Conservation (phyloP, 2,329 filamentous ascomycete genomes). For the Fusarium annulatum region DNA sequence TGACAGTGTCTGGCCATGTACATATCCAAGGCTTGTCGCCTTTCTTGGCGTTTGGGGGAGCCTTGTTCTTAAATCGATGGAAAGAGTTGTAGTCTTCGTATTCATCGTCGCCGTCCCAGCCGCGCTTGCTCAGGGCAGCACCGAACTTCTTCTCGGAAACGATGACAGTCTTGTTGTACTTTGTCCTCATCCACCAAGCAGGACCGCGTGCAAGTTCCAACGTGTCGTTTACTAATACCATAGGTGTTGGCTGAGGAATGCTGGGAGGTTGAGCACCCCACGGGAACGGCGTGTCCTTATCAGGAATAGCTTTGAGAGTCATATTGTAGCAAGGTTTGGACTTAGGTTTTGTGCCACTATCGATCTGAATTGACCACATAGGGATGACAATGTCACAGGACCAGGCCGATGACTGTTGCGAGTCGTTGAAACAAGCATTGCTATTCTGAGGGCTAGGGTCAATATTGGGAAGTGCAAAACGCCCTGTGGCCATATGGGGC, state of each 20-base stretch:
- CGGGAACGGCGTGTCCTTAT: constrained; percentile 52
- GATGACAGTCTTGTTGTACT: constrained; percentile 68
- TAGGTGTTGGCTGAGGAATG: constrained; percentile 51
- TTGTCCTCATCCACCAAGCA: constrained; percentile 64
- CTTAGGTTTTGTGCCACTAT: constrained; percentile 32
- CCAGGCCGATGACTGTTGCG: constrained; percentile 69
- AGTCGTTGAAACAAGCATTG: constrained; percentile 67
- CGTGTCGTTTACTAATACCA: constrained; percentile 64
- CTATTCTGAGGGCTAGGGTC: constrained; percentile 59
- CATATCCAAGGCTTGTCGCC: constrained; percentile 70
- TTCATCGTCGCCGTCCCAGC: constrained; percentile 34
- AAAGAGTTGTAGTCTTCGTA: constrained; percentile 25
- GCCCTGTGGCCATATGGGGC: constrained; percentile 64
- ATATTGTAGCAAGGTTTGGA: constrained; percentile 55
- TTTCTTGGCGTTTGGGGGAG: constrained; percentile 46
- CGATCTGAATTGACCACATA: constrained; percentile 58
- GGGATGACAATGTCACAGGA: constrained; percentile 65
- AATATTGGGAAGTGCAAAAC: constrained; percentile 66
- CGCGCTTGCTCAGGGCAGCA: constrained; percentile 44
- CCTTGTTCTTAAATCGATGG: constrained; percentile 35
- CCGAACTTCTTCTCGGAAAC: constrained; percentile 57
- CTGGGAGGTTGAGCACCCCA: constrained; percentile 67
- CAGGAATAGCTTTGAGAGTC: constrained; percentile 50
- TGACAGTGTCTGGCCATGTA: constrained; percentile 65
- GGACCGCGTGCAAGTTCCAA: constrained; percentile 61